These are phyloP conservation scores for Malassezia sp. DNA, from an alignment of 1,284 basidiomycete species.

Conservation along the genomic window DNA sequence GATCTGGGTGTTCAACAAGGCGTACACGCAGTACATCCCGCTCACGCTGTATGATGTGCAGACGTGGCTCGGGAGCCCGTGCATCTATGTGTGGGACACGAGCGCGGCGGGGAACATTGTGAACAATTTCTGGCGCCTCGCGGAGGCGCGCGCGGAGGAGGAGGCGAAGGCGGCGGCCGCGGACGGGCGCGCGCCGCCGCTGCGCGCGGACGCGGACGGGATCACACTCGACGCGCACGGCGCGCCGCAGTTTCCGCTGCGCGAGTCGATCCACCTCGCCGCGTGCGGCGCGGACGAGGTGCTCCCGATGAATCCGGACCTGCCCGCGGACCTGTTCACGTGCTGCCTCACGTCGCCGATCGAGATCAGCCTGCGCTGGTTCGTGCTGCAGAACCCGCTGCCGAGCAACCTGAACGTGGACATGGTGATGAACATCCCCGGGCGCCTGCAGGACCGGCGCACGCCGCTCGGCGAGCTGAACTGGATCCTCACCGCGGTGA, in stretches of 20 bases:
- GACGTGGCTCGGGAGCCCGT: conserved; percentile 70
- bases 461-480: conserved; percentile 94
- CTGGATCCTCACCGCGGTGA: conserved; percentile 98
- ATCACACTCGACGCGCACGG: conserved; percentile 36
- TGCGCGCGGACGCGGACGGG: conserved; percentile 18
- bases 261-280: conserved; percentile 85
- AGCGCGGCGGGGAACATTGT: conserved; percentile 88
- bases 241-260: conserved; percentile 55
- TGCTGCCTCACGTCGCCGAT: conserved; percentile 95
- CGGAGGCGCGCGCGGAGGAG: conserved; percentile 73
- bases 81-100: conserved; percentile 97
- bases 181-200: conserved; percentile 20
- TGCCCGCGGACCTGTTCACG: conserved; percentile 93
- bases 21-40: conserved; percentile 96
- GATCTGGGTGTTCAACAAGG: conserved; percentile 96
- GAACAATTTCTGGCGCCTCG: conserved; percentile 77
- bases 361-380: conserved; percentile 89
- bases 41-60: conserved; percentile 87
- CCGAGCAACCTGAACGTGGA: conserved; percentile 56
- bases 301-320: conserved; percentile 85
- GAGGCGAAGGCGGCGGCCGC: conserved; percentile 43
- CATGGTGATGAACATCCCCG: conserved; percentile 89
- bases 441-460: conserved; percentile 86
- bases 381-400: conserved; percentile 74
- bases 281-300: conserved; percentile 85